Evolutionary conservation across 176 grass and related monocot species (phyloP), one percentile per base, ranked within the genome.

Genomic region (Elaeis guineensis): DNA sequence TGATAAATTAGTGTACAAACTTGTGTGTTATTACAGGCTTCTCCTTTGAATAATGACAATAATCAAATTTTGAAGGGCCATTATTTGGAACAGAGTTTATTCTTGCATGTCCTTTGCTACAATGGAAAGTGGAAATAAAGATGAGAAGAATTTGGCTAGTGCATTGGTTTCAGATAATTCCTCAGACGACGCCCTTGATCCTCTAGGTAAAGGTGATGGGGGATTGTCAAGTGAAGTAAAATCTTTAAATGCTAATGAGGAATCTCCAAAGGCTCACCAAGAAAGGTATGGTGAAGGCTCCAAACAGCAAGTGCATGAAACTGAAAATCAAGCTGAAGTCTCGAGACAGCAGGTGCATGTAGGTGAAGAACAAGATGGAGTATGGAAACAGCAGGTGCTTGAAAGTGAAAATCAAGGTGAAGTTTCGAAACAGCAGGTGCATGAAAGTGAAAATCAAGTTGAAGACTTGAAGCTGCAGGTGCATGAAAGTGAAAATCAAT

Each of bases 61-160:
- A 35, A 35, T 35, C 32, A 35, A 35, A 35, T 35, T 8, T 35
- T 35, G 32, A 35, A 35, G 11, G 7, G 32, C 32, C 8, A 35
- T 35, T 35, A 35, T 35, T 9, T 35, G 8, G 32, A 35, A 7
- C 32, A 35, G 4, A 9, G 32, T 35, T 35, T 35, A 35, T 0
- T 35, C 32, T 35, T 35, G 32, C 32, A 35, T 35, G 1, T 35
- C 9, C 32, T 35, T 35, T 35, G 32, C 32, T 35, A 9, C 32
- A 35, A 80, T 92, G 83, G 89, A 64, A n/a, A 80, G 70, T 29
- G 66, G 55, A 54, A 62, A 75, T 25, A 72, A 78, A 16, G 69
- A 78, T 19, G 66, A 55, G 18, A 65, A 72, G 51, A 57, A 57
- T 52, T 59, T 26, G 22, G 57, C 25, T 16, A 59, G 57, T 26